Conservation (phyloP, 352 stramenopile species). For the Albugo candida region DNA sequence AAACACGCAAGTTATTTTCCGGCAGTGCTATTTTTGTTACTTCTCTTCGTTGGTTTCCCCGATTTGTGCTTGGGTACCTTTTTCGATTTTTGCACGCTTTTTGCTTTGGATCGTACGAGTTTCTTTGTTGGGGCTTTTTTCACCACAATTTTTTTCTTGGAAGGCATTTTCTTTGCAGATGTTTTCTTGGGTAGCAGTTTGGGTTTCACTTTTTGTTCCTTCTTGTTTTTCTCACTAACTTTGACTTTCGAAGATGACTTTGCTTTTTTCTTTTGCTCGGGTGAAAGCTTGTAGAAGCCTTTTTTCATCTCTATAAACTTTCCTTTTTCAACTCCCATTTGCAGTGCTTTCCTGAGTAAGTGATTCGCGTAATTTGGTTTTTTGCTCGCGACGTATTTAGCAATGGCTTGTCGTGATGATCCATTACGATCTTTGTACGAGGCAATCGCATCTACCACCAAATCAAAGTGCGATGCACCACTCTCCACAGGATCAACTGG, state of each 20-base stretch:
- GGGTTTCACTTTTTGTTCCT: conserved; percentile 16
- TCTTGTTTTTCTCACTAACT: conserved; percentile 26
- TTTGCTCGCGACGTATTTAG: conserved; percentile 76
- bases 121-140: conserved; percentile 60
- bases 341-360: conserved; percentile 79
- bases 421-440: conserved; percentile 85
- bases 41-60: no score
- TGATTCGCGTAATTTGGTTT: conserved; percentile 67
- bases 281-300: conserved; percentile 50
- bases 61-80: conserved; percentile 1
- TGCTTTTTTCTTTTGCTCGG: conserved; percentile 40
- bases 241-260: conserved; percentile 32
- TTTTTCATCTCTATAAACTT: conserved; percentile 79
- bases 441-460: conserved; percentile 80
- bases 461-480: conserved; percentile 71
- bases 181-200: conserved; percentile 6
- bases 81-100: conserved; percentile 5
- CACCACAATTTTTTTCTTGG: conserved; percentile 33
- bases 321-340: conserved; percentile 66
- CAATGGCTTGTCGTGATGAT: conserved; percentile 81
- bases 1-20: no score
- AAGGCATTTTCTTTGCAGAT: conserved; percentile 6
- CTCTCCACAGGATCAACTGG: conserved; percentile 9
- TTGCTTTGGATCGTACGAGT: conserved; percentile 2
- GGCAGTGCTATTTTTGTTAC: no score